A percentile compares a stretch with the other conserved stretches of the same genome.
Evolutionary conservation across 495 filamentous ascomycete species (phyloP).

Genomic region (Tuber microsphaerosporum): DNA sequence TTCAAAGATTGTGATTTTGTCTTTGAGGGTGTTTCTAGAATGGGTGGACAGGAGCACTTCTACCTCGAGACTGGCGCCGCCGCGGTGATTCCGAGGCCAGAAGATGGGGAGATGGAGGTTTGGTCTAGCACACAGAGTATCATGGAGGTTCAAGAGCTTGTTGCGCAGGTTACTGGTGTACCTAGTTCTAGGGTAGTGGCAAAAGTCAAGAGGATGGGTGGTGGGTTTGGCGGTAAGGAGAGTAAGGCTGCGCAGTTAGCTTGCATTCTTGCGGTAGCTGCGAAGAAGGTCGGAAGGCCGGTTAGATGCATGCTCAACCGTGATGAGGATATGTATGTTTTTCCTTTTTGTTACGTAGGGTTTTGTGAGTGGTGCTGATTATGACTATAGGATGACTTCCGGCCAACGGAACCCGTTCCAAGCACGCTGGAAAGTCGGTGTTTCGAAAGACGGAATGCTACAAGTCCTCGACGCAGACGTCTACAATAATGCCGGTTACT

Average conservation of each 20-base stretch:
- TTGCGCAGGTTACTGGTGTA: slow-evolving; percentile 44
- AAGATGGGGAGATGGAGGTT: slow-evolving; percentile 43
- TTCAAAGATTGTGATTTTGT: slow-evolving; percentile 43
- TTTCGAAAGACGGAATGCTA: slow-evolving; percentile 44
- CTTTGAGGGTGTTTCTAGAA: slow-evolving; percentile 43
- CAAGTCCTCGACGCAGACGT: slow-evolving; percentile 44
- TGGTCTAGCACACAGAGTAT: slow-evolving; percentile 47
- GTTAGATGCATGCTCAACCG: slow-evolving; percentile 46
- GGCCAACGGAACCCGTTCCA: slow-evolving; percentile 45
- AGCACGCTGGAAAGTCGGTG: slow-evolving; percentile 45
- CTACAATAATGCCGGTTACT: slow-evolving; percentile 45
- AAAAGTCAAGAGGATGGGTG: slow-evolving; percentile 45
- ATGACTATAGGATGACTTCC: slow-evolving; percentile 40
- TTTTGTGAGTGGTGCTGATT: not conserved
- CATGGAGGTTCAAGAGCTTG: slow-evolving; percentile 46
- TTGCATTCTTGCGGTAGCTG: slow-evolving; percentile 44
- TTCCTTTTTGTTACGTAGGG: not conserved
- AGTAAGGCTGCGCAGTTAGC: slow-evolving; percentile 43
- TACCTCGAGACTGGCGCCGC: slow-evolving; percentile 46
- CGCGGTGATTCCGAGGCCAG: slow-evolving; percentile 43
- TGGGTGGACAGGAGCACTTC: slow-evolving; percentile 47
- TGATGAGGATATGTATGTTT: slow-evolving; percentile 47
- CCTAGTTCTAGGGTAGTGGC: slow-evolving; percentile 46
- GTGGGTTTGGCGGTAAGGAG: slow-evolving; percentile 47
- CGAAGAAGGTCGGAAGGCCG: slow-evolving; percentile 44